Base-by-base conservation (phyloP, 2,329 filamentous ascomycete genomes). In the Lojkania enalia region DNA sequence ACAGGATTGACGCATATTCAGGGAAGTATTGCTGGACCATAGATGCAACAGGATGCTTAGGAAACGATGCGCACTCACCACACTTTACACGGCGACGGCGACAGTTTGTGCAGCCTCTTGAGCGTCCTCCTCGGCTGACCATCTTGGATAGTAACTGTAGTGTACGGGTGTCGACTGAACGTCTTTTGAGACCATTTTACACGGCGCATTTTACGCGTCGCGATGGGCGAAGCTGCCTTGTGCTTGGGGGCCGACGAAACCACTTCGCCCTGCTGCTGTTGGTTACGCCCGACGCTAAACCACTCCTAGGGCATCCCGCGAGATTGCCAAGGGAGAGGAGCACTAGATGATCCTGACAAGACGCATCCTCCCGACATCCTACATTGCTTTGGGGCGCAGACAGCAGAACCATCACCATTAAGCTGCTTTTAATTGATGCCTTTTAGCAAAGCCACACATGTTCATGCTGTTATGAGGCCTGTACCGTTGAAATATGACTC, bases 101-200 rank as follows among this genome's bases (percentile, higher is more conserved):
- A 44, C 60, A 64, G n/a, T 58, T 51, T 3, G 50, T 35, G 31
- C 61, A 64, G 15, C 60, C 60, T 42, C 54, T 61, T 3, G 61
- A 64, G 32, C 61, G 60, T 7, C 61, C 61, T 30, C 60, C 60
- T 42, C 58, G 52, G 31, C 54, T 60, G 20, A 64, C 61, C 61
- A 64, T 64, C 15, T 4, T 38, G 3, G 5, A 3, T 16, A 11
- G 16, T 39, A 4, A 19, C 18, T 36, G n/a, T 18, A 12, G 23
- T n/a, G n/a, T 7, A 27, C 7, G n/a, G n/a, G 23, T n/a, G 23
- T 7, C 7, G n/a, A n/a, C 23, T 27, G 7, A n/a, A 7, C 7
- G 23, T 7, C 23, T 27, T 27, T 27, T 27, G 23, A 27, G 23
- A 27, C 7, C 23, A 27, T 7, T 27, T n/a, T 27, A n/a, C n/a